These are phyloP conservation scores for Nigrospora oryzae DNA, from an alignment of 2,329 filamentous ascomycete species.

Conservation along the genomic window DNA sequence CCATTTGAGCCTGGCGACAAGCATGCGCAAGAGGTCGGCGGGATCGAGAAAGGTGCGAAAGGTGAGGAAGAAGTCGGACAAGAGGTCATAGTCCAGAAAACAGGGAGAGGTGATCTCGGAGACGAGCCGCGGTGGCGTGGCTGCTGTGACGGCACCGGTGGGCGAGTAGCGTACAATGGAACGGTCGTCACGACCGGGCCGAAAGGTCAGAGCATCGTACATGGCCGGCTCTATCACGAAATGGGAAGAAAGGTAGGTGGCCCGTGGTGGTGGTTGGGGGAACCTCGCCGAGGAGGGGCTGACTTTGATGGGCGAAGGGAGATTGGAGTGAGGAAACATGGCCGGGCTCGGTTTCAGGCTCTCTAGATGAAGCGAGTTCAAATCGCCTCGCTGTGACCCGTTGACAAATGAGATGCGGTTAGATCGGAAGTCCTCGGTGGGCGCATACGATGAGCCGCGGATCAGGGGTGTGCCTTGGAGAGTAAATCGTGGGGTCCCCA, in stretches of 20 bases:
- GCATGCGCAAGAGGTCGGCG: slow-evolving; percentile 68
- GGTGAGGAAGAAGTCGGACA: slow-evolving; percentile 96
- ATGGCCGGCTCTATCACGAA: slow-evolving; percentile 61
- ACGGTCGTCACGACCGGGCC: slow-evolving; percentile 70
- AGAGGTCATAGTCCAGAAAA: slow-evolving; percentile 91
- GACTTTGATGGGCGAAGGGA: slow-evolving; percentile 14
- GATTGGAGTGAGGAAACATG: slow-evolving; percentile 25
- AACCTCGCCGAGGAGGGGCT: slow-evolving; percentile 27
- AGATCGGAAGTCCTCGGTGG: slow-evolving; percentile 62
- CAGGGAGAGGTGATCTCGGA: slow-evolving; percentile 94
- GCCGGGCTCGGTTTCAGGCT: slow-evolving; percentile 26
- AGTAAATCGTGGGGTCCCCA: slow-evolving; percentile 78
- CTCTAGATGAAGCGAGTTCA: slow-evolving; percentile 20
- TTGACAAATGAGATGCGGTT: slow-evolving; percentile 46
- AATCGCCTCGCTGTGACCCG: slow-evolving; percentile 23
- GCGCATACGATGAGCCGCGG: slow-evolving; percentile 72
- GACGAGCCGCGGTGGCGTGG: slow-evolving; percentile 82
- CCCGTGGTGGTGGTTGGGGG: slow-evolving; percentile 30
- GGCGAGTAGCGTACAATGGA: slow-evolving; percentile 75
- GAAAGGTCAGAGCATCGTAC: slow-evolving; percentile 73
- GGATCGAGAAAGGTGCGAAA: slow-evolving; percentile 81
- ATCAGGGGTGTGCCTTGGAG: slow-evolving; percentile 67
- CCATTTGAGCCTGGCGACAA: slow-evolving; percentile 82
- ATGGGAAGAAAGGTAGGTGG: slow-evolving; percentile 40
- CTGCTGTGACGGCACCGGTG: slow-evolving; percentile 72